Evolutionary conservation across 495 filamentous ascomycete genomes (phyloP).

Genomic region (Neurospora africana): DNA sequence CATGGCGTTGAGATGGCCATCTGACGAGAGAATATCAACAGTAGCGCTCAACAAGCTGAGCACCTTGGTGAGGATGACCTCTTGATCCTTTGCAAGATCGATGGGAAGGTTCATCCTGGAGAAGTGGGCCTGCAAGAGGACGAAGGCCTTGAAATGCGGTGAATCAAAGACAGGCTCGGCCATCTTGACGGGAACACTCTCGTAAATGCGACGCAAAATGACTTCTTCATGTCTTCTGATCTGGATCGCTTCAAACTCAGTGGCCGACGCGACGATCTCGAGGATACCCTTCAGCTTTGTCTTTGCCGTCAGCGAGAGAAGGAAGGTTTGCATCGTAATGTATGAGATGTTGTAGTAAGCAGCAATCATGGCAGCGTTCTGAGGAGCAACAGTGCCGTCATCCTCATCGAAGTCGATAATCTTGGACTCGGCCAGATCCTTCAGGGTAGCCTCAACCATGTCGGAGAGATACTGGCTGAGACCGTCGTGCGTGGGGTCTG

Average conservation of each 20-base stretch:
- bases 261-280: slow-evolving; percentile 94
- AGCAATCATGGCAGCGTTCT: slow-evolving; percentile 95
- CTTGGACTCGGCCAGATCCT: slow-evolving; percentile 85
- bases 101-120: slow-evolving; percentile 91
- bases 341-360: slow-evolving; percentile 99
- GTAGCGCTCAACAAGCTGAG: slow-evolving; percentile 81
- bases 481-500: slow-evolving; percentile 82
- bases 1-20: slow-evolving; percentile 94
- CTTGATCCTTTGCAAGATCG: slow-evolving; percentile 95
- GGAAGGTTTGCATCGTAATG: slow-evolving; percentile 98
- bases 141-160: slow-evolving; percentile 96
- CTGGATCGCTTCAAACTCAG: slow-evolving; percentile 91
- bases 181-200: slow-evolving; percentile 92
- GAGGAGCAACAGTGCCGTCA: slow-evolving; percentile 77
- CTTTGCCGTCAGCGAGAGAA: slow-evolving; percentile 80
- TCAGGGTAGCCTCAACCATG: slow-evolving; percentile 84
- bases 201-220: slow-evolving; percentile 85
- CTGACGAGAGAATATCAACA: slow-evolving; percentile 91
- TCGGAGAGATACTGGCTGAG: slow-evolving; percentile 92
- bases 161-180: slow-evolving; percentile 74
- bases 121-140: slow-evolving; percentile 93
- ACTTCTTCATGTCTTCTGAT: slow-evolving; percentile 88
- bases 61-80: slow-evolving; percentile 74
- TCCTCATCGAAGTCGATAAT: slow-evolving; percentile 96
- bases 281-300: slow-evolving; percentile 94